Percentiles rank a stretch among this genome's conserved stretches.
Conservation (phyloP, 495 filamentous ascomycete species). For the Lepidopterella palustris region DNA sequence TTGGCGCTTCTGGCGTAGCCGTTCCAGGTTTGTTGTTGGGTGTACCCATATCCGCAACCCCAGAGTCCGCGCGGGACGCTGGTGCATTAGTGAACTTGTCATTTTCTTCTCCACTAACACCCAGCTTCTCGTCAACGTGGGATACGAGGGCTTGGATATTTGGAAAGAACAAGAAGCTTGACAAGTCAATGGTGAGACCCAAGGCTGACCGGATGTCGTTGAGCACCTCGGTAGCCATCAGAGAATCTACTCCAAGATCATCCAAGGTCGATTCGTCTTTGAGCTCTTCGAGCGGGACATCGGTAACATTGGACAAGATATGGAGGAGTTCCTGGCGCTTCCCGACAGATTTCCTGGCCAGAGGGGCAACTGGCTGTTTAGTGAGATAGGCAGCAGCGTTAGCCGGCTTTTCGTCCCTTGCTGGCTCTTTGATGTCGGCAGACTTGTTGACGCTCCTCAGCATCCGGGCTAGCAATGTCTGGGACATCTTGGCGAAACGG, state of each 20-base stretch:
- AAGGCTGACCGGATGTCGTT: conserved; percentile 31
- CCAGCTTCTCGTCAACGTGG: neutral
- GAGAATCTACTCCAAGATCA: conserved; percentile 15
- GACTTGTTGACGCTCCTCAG: conserved; percentile 15
- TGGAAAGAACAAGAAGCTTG: conserved; percentile 5
- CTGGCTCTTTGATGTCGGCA: conserved; percentile 3
- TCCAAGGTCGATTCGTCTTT: neutral
- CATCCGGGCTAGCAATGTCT: conserved; percentile 41
- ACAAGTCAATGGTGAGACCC: conserved; percentile 19
- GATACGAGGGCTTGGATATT: neutral
- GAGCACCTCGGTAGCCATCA: conserved; percentile 40
- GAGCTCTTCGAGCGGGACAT: neutral
- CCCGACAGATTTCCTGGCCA: neutral
- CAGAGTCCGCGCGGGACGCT: neutral
- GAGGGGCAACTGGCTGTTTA: no score
- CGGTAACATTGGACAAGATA: neutral
- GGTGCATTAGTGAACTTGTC: neutral
- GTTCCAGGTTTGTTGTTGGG: neutral
- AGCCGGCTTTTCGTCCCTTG: no score
- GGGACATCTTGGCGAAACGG: conserved; percentile 41
- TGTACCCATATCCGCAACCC: neutral
- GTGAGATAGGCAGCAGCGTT: no score
- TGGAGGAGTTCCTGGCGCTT: neutral
- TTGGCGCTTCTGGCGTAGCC: neutral
- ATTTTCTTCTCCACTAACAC: neutral